Percentiles rank a stretch among this genome's conserved stretches.
Conservation (phyloP, 495 filamentous ascomycete genomes). For the Lineolata rhizophorae region DNA sequence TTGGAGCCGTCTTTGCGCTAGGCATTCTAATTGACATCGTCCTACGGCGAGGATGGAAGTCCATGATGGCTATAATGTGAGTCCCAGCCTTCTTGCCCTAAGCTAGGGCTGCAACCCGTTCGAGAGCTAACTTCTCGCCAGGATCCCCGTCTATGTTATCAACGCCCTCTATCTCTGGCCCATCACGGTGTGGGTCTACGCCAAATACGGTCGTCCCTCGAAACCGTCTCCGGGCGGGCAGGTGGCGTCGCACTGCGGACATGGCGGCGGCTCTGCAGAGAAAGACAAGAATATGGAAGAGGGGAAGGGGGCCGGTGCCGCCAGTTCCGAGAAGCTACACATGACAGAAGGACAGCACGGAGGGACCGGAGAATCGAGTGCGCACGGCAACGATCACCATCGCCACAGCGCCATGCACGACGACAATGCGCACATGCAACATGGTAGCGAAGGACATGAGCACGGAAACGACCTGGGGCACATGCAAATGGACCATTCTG, state of each 20-base stretch:
- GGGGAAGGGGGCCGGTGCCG: background rate
- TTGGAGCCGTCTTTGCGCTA: background rate
- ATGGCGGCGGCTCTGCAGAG: background rate
- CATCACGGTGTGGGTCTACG: background rate
- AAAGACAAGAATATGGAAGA: background rate
- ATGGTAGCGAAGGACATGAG: no score
- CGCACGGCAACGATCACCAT: background rate
- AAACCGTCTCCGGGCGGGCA: background rate
- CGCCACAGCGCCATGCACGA: background rate
- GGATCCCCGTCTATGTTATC: background rate
- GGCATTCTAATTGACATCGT: conserved; percentile 2
- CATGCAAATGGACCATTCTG: no score
- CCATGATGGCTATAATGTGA: conserved; percentile 13
- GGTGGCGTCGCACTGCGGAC: background rate
- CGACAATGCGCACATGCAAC: conserved; percentile 3
- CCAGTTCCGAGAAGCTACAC: no score
- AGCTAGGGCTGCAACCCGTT: background rate
- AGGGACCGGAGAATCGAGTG: no score
- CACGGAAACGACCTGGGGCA: no score
- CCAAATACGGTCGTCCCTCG: background rate
- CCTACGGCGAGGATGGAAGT: conserved; percentile 7
- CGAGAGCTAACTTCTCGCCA: no score
- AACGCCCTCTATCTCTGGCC: background rate
- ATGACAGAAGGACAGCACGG: no score
- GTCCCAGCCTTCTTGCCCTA: background rate